Base-by-base conservation (phyloP, 192 early-diverging fungal species). In the Umbelopsis vinacea region DNA sequence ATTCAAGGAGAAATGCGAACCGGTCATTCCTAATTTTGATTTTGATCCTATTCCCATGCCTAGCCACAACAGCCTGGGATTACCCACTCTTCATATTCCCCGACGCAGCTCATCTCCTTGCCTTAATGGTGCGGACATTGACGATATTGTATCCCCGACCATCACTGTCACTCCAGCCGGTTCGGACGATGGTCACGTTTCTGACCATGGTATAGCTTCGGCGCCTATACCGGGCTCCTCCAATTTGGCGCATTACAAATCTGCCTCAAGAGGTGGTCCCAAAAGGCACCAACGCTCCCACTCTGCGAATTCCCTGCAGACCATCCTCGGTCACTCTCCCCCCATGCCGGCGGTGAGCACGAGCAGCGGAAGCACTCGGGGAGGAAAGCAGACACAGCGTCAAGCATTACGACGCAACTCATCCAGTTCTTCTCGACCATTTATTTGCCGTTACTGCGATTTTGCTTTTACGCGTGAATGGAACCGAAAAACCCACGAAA, bases 401-500 rank as follows among this genome's bases (percentile, higher is more conserved):
- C 57, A 63, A 63, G 0, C 26, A 35, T 6, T 63, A 37, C 26
- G 57, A 63, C 57, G 57, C 33, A 35, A 26, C 7, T 19, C 33
- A 17, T 63, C 57, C 33, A 63, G 26, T 63, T 63, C 57, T 5
- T 37, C 57, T 63, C 57, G 57, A 14, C 57, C 57, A 2, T 63
- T 63, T 63, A 29, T 63, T 17, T 63, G 57, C 33, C 57, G 57
- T 3, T 33, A 63, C 35, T 63, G 57, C 17, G 57, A 63, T 26
- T 63, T 63, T 37, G 57, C 57, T 11, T 63, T 63, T 17, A 63
- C 57, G 14, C 57, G 57, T 4, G 57, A 63, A 63, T 63, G 57
- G 57, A 63, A 63, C 6, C 7, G 57, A 3, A 63, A 63, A 63
- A 63, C 57, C 12, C 57, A 63, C 14, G 57, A 63, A 63, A 10